Evolutionary conservation across 2,329 filamentous ascomycete species (phyloP).

Genomic region (Penicillium sp.): DNA sequence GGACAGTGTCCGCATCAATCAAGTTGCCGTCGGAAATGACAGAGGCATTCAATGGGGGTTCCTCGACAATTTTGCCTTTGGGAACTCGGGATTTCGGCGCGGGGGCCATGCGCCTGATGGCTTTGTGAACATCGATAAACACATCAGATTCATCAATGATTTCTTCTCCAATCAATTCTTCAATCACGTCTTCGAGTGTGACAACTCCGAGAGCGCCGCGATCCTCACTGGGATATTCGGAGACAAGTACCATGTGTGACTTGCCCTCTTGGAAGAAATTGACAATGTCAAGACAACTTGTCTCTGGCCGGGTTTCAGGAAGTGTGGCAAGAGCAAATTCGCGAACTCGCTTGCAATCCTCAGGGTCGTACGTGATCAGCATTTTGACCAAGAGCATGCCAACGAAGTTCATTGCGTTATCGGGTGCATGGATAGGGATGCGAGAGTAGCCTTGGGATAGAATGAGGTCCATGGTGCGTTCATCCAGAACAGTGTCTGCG

Average conservation of each 20-base stretch:
- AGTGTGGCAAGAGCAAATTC: constrained; percentile 93
- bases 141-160: constrained; percentile 40
- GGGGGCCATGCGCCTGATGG: constrained; percentile 83
- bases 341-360: constrained; percentile 81
- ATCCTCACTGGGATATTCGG: constrained; percentile 85
- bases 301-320: constrained; percentile 91
- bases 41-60: constrained; percentile 39
- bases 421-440: constrained; percentile 88
- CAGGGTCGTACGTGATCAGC: constrained; percentile 96
- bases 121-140: constrained; percentile 73
- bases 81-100: constrained; percentile 76
- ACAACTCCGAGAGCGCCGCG: constrained; percentile 90
- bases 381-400: constrained; percentile 99
- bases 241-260: constrained; percentile 97
- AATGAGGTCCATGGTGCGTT: constrained; percentile 91
- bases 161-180: constrained; percentile 96
- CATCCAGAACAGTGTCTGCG: constrained; percentile 89
- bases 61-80: constrained; percentile 56
- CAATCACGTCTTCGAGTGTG: constrained; percentile 95
- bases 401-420: constrained; percentile 83
- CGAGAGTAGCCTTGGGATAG: constrained; percentile 91
- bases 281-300: constrained; percentile 95
- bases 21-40: constrained; percentile 38
- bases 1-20: constrained; percentile 49
- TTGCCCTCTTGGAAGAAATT: constrained; percentile 99